A percentile compares a stretch with the other conserved stretches of the same genome.
phyloP scores from a whole-genome alignment of 2,329 filamentous ascomycete species.

The Aspergillus sclerotialis region DNA sequence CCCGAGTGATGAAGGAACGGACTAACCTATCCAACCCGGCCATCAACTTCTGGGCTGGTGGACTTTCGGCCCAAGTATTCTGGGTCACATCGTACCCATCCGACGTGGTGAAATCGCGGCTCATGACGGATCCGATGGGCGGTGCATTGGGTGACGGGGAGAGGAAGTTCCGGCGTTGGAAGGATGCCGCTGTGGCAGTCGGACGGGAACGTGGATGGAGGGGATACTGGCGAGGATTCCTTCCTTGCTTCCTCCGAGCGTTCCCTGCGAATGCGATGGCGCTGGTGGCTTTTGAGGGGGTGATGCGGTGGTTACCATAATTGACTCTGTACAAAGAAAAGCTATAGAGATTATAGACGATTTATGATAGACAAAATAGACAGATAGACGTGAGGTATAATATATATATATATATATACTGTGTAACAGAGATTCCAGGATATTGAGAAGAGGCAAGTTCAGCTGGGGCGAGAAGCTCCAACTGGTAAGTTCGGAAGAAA shows the following conservation, averaged over 20 bases:
- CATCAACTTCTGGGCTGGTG: constrained; percentile 96
- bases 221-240: constrained; percentile 88
- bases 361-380: no score
- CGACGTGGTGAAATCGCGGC: constrained; percentile 89
- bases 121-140: constrained; percentile 92
- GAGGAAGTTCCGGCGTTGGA: constrained; percentile 67
- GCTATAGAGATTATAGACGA: constrained; percentile 5
- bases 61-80: constrained; percentile 85
- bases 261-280: constrained; percentile 96
- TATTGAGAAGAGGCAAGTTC: no score
- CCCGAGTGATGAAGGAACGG: constrained; percentile 56
- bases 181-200: constrained; percentile 68
- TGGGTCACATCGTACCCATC: constrained; percentile 89
- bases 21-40: constrained; percentile 68
- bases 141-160: constrained; percentile 60
- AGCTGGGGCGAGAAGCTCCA: no score
- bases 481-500: no score
- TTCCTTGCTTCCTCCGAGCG: constrained; percentile 87
- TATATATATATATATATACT: background rate
- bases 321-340: background rate
- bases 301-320: constrained; percentile 59
- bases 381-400: background rate
- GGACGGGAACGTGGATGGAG: constrained; percentile 67
- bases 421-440: no score
- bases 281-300: constrained; percentile 84